These are phyloP conservation scores for Cryphonectria naterciae DNA, from an alignment of 2,329 filamentous ascomycete genomes.

Conservation along the genomic window DNA sequence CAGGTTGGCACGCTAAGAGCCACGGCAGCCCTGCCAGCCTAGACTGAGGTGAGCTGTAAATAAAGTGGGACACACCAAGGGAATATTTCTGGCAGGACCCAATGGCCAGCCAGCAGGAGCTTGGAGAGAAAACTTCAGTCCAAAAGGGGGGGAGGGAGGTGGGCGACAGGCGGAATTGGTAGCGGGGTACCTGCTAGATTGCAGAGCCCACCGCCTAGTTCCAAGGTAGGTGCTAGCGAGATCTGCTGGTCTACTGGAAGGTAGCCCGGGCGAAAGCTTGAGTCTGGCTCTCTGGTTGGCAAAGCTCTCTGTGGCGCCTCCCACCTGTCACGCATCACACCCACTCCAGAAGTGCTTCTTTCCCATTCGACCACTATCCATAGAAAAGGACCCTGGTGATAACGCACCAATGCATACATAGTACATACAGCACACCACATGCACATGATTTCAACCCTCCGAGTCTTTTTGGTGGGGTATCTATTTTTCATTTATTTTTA, in stretches of 20 bases:
- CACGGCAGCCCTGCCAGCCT: constrained; percentile 15
- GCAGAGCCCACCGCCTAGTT: constrained; percentile 21
- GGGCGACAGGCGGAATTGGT: constrained; percentile 20
- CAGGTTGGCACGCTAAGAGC: constrained; percentile 13
- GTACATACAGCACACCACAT: background rate
- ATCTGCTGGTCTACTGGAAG: background rate
- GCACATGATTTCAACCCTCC: background rate
- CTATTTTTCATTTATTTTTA: background rate
- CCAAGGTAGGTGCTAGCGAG: constrained; percentile 19
- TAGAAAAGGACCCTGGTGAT: background rate
- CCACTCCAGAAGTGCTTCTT: background rate
- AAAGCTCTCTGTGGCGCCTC: background rate
- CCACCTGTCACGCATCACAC: background rate
- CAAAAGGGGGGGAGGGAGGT: background rate
- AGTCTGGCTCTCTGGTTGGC: background rate
- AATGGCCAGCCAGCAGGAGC: constrained; percentile 10
- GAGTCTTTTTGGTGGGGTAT: background rate
- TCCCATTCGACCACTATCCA: background rate
- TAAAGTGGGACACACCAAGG: constrained; percentile 10
- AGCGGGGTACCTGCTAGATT: constrained; percentile 26
- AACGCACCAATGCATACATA: background rate
- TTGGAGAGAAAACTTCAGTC: constrained; percentile 16
- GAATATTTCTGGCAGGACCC: constrained; percentile 18
- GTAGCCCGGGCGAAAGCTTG: background rate
- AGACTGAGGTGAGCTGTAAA: constrained; percentile 15